Conservation (phyloP, 176 grass and related monocot genomes). For the Zoysia japonica region DNA sequence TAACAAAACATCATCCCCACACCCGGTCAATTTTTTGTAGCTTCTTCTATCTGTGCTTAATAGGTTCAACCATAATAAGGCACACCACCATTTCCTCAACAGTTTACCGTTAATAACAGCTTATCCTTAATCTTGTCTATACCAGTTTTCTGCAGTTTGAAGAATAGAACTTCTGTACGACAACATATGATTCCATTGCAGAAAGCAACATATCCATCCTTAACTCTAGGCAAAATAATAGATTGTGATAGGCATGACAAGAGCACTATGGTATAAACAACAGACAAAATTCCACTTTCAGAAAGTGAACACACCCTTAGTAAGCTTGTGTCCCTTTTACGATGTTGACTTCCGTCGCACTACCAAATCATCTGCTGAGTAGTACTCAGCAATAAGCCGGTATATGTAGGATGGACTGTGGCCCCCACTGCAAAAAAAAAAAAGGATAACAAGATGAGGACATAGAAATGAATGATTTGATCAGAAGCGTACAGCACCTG, state of each 20-base stretch:
- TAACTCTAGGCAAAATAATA: background rate
- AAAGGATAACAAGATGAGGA: slow-evolving; percentile 30
- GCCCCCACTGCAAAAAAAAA: slow-evolving; percentile 69
- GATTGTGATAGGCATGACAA: background rate
- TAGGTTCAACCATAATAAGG: background rate
- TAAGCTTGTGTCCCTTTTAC: slow-evolving; percentile 39
- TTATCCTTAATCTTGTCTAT: background rate
- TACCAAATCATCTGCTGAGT: slow-evolving; percentile 90
- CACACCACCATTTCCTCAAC: background rate
- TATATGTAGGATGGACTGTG: slow-evolving; percentile 95
- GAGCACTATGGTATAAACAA: background rate
- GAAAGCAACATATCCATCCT: slow-evolving; percentile 9
- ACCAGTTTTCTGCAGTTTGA: background rate
- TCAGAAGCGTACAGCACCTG: background rate
- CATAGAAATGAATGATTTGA: background rate
- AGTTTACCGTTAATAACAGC: slow-evolving; percentile 27
- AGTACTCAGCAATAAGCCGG: slow-evolving; percentile 93
- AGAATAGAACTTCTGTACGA: slow-evolving; percentile 4
- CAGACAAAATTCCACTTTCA: slow-evolving; percentile 20
- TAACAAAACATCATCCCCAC: slow-evolving; percentile 2
- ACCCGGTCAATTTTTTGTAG: background rate
- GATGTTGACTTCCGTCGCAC: slow-evolving; percentile 53
- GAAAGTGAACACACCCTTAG: slow-evolving; percentile 3
- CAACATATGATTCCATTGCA: slow-evolving; percentile 24
- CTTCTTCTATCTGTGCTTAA: slow-evolving; percentile 20